Evolutionary conservation across 2,329 filamentous ascomycete species (phyloP).

Genomic region (Lachnum nothofagi): DNA sequence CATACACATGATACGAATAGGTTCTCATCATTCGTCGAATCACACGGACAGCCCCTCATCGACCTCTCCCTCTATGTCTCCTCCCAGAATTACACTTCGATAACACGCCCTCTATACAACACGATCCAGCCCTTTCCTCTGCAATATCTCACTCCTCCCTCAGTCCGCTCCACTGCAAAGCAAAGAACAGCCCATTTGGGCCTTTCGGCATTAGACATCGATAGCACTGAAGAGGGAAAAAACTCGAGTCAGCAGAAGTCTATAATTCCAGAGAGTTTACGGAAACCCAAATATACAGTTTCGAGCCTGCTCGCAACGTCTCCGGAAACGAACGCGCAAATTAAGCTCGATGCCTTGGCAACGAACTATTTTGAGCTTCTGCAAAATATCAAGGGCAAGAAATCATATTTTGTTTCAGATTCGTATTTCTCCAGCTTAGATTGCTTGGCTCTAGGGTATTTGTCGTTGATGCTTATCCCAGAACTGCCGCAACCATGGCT

Average conservation of each 20-base stretch:
- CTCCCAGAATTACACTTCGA: conserved; percentile 74
- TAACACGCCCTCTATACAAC: conserved; percentile 77
- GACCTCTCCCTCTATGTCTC: conserved; percentile 88
- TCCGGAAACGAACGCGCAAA: conserved; percentile 66
- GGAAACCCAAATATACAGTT: conserved; percentile 42
- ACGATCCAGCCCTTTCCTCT: conserved; percentile 76
- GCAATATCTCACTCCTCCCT: conserved; percentile 78
- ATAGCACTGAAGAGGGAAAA: conserved; percentile 42
- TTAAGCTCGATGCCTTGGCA: conserved; percentile 70
- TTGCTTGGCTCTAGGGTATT: conserved; percentile 74
- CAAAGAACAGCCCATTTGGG: conserved; percentile 64
- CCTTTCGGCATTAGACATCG: conserved; percentile 62
- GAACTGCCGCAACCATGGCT: conserved; percentile 59
- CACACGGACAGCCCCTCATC: conserved; percentile 70
- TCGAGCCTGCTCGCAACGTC: conserved; percentile 55
- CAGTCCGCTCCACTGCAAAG: conserved; percentile 65
- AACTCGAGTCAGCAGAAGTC: conserved; percentile 28
- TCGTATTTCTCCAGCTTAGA: conserved; percentile 61
- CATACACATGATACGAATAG: conserved; percentile 33
- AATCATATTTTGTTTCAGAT: conserved; percentile 50
- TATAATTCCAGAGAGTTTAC: conserved; percentile 32
- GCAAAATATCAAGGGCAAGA: conserved; percentile 53
- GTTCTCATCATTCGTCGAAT: conserved; percentile 64
- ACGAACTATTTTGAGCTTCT: conserved; percentile 68
- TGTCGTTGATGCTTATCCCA: conserved; percentile 65